These are phyloP conservation scores for Pyrus communis DNA, from an alignment of 306 rosid genomes.

Conservation along the genomic window DNA sequence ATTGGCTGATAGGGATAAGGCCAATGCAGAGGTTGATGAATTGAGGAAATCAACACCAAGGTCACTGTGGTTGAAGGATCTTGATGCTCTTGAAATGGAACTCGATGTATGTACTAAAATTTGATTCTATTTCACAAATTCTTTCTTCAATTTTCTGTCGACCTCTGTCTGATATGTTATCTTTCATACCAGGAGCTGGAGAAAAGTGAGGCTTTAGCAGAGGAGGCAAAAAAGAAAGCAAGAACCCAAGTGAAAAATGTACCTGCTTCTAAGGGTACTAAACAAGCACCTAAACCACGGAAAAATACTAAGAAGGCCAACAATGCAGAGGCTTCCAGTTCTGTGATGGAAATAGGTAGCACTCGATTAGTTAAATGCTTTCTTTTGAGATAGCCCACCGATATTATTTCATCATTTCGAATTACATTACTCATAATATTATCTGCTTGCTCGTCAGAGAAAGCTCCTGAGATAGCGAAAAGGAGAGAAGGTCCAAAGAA, in stretches of 20 bases:
- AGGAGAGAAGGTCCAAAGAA: slow-evolving; percentile 51
- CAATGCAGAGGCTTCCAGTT: slow-evolving; percentile 37
- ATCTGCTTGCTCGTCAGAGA: slow-evolving; percentile 25
- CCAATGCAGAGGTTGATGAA: slow-evolving; percentile 47
- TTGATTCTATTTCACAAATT: neutral
- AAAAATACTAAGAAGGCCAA: slow-evolving; percentile 58
- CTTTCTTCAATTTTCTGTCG: neutral
- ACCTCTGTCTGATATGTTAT: neutral
- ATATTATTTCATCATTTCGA: neutral
- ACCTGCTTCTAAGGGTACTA: slow-evolving; percentile 20
- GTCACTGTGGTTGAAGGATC: slow-evolving; percentile 75
- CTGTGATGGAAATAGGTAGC: slow-evolving; percentile 68
- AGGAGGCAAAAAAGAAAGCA: slow-evolving; percentile 42
- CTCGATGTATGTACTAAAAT: slow-evolving; percentile 49
- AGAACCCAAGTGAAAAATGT: slow-evolving; percentile 34
- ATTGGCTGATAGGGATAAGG: slow-evolving; percentile 50
- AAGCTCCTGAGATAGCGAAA: slow-evolving; percentile 43
- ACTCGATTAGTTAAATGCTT: neutral
- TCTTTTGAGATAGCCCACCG: neutral
- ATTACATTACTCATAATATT: neutral
- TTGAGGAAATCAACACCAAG: slow-evolving; percentile 55
- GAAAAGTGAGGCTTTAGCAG: slow-evolving; percentile 47
- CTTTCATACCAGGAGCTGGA: slow-evolving; percentile 50
- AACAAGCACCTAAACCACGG: slow-evolving; percentile 56
- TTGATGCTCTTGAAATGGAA: slow-evolving; percentile 54